A percentile compares a stretch with the other conserved stretches of the same genome.
These are phyloP conservation scores for Dianthus caryophyllus DNA, from an alignment of 148 eudicot genomes.

Conservation along the genomic window DNA sequence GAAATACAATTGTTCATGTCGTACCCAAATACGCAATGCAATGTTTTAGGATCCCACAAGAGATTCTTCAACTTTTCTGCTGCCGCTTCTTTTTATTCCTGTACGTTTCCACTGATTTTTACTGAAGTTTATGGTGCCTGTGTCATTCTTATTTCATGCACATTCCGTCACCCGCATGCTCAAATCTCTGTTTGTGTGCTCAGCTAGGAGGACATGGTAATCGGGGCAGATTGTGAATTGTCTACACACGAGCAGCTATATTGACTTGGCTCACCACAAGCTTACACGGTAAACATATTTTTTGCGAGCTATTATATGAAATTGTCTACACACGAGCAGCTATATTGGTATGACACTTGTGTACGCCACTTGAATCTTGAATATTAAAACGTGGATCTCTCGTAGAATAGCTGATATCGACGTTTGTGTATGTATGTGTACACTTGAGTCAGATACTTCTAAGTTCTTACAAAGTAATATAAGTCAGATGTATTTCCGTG, in stretches of 20 bases:
- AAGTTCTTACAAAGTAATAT: too few relatives aligned
- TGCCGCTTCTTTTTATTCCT: not conserved
- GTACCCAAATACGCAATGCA: too few relatives aligned
- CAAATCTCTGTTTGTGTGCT: conserved; percentile 67
- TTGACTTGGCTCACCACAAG: not conserved
- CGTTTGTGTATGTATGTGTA: too few relatives aligned
- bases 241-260: not conserved
- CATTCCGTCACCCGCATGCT: conserved; percentile 65
- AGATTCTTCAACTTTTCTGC: not conserved
- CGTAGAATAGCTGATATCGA: too few relatives aligned
- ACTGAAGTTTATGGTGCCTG: not conserved
- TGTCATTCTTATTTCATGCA: not conserved
- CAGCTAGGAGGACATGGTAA: conserved; percentile 31
- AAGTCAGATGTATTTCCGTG: too few relatives aligned
- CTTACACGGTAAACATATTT: conserved; percentile 22
- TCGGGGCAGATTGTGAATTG: conserved; percentile 29
- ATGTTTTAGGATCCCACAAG: too few relatives aligned
- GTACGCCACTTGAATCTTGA: too few relatives aligned
- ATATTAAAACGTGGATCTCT: too few relatives aligned
- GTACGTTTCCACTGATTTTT: conserved; percentile 11
- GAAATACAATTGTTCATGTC: too few relatives aligned
- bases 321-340: too few relatives aligned
- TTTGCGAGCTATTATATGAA: conserved; percentile 26
- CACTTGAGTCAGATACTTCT: too few relatives aligned
- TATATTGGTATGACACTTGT: too few relatives aligned